Conservation (phyloP, 2,329 filamentous ascomycete species). For the Alternaria arborescens region DNA sequence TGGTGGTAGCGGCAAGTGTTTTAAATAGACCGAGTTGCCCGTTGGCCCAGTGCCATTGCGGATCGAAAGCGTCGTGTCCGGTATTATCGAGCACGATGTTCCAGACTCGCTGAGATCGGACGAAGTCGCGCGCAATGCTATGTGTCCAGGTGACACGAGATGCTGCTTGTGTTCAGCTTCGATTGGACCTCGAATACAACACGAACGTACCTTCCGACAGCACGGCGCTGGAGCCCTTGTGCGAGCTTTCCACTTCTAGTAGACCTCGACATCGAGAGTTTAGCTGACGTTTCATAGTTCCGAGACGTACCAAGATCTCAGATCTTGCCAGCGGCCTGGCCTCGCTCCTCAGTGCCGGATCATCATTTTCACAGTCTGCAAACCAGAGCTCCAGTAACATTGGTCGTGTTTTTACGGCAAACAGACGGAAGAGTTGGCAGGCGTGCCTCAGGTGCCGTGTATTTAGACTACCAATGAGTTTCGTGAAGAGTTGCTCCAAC, state of each 20-base stretch:
- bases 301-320: background rate
- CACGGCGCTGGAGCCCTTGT: background rate
- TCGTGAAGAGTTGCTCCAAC: background rate
- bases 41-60: constrained; percentile 9
- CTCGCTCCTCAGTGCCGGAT: background rate
- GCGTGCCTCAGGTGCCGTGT: background rate
- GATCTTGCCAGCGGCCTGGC: background rate
- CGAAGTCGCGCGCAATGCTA: constrained; percentile 24
- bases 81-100: background rate
- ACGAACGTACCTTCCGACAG: background rate
- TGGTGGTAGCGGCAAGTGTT: background rate
- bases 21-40: constrained; percentile 4
- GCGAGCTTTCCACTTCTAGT: background rate
- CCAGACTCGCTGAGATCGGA: background rate
- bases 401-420: background rate
- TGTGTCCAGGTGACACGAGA: constrained; percentile 19
- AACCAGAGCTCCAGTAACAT: constrained; percentile 7
- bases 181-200: background rate
- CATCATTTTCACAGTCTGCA: background rate
- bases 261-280: background rate
- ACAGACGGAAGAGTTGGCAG: background rate
- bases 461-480: background rate
- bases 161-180: background rate
- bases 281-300: background rate
- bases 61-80: constrained; percentile 1